These are phyloP conservation scores for Saccharomyces hybrid DNA, from an alignment of 1,139 yeast genomes.

Conservation along the genomic window DNA sequence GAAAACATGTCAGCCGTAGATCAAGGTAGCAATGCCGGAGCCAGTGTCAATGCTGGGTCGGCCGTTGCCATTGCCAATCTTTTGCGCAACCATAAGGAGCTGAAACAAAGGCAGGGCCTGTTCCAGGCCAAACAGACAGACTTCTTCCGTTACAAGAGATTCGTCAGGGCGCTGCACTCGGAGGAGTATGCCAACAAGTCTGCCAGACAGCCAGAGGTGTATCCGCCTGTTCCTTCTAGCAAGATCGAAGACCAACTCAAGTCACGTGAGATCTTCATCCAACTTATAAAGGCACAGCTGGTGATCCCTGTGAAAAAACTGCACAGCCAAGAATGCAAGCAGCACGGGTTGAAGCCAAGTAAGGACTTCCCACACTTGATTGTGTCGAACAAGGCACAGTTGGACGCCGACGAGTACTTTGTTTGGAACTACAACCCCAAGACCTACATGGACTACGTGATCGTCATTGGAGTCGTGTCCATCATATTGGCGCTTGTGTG, in stretches of 20 bases:
- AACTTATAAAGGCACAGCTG: conserved; percentile 65
- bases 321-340: conserved; percentile 63
- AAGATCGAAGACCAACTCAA: conserved; percentile 34
- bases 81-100: conserved; percentile 52
- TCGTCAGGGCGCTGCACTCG: conserved; percentile 66
- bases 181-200: conserved; percentile 60
- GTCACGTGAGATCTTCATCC: conserved; percentile 57
- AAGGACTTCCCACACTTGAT: conserved; percentile 68
- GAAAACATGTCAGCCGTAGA: conserved; percentile 7
- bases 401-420: conserved; percentile 73
- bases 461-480: conserved; percentile 53
- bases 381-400: conserved; percentile 58
- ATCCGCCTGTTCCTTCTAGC: conserved; percentile 43
- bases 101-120: conserved; percentile 78
- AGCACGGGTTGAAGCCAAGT: conserved; percentile 57
- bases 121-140: conserved; percentile 63
- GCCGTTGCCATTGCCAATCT: conserved; percentile 64
- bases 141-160: conserved; percentile 82
- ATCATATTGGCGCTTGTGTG: conserved; percentile 71
- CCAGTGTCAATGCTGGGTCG: conserved; percentile 11
- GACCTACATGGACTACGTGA: conserved; percentile 57
- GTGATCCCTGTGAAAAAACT: conserved; percentile 69
- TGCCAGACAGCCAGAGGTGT: conserved; percentile 44
- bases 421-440: conserved; percentile 83
- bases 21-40: not conserved